Percentiles rank a stretch among this genome's conserved stretches.
Conservation (phyloP, 495 filamentous ascomycete species). For the Aspergillus homomorphus region DNA sequence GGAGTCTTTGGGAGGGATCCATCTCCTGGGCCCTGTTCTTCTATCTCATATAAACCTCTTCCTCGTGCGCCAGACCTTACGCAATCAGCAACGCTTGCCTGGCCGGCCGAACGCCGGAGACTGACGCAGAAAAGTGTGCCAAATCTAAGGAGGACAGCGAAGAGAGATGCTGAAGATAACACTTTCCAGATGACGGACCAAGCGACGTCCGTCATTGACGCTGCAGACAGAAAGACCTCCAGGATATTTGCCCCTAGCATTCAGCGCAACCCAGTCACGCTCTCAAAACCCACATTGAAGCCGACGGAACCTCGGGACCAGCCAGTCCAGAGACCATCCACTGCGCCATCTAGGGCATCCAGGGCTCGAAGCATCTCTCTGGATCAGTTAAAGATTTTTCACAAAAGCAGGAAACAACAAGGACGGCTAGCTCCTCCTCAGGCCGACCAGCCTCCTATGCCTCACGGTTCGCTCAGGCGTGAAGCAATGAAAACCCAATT, state of each 20-base stretch:
- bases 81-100: conserved; percentile 12
- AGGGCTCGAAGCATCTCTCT: conserved; percentile 30
- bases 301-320: conserved; percentile 21
- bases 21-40: conserved; percentile 5
- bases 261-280: conserved; percentile 23
- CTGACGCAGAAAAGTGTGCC: conserved; percentile 23
- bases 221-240: conserved; percentile 10
- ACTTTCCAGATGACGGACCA: not conserved
- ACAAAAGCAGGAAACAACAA: conserved; percentile 19
- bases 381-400: conserved; percentile 27
- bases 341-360: conserved; percentile 28
- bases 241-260: conserved; percentile 21
- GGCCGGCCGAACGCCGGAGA: conserved; percentile 10
- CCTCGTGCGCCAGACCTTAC: conserved; percentile 30
- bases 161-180: not conserved
- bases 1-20: conserved; percentile 23
- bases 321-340: conserved; percentile 22
- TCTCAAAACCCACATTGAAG: conserved; percentile 30
- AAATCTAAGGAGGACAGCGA: conserved; percentile 16
- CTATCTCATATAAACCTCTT: conserved; percentile 32
- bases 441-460: conserved; percentile 11
- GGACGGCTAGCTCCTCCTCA: conserved; percentile 13
- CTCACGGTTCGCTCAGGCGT: conserved; percentile 13
- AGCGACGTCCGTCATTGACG: conserved; percentile 13
- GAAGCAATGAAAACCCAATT: conserved; percentile 40